Evolutionary conservation across 1,284 basidiomycete genomes (phyloP).

Genomic region (Boletus albobrunnescens): DNA sequence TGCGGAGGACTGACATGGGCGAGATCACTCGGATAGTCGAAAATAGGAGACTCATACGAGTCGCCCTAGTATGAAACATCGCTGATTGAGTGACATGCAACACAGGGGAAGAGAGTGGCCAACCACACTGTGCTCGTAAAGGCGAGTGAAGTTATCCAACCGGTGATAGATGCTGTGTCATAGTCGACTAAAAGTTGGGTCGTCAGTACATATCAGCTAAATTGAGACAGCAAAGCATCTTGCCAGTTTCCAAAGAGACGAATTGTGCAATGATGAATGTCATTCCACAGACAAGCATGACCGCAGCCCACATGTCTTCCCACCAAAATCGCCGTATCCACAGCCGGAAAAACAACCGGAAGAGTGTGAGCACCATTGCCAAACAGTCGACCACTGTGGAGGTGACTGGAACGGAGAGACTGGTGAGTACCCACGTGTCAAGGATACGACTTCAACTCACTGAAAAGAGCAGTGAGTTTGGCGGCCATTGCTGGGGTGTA

Average conservation of each 20-base stretch:
- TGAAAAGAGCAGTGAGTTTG: neutral
- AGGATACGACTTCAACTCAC: neutral
- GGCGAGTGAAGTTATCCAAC: neutral
- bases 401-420: neutral
- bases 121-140: neutral
- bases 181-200: neutral
- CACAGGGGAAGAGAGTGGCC: neutral
- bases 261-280: neutral
- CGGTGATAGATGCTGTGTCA: neutral
- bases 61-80: neutral
- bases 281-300: neutral
- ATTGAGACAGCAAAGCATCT: neutral
- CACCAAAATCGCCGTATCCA: neutral
- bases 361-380: neutral
- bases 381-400: neutral
- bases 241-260: neutral
- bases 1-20: neutral
- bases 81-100: neutral
- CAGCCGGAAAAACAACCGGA: neutral
- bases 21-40: neutral
- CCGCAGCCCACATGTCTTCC: slow-evolving; percentile 1
- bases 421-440: neutral
- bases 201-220: neutral
- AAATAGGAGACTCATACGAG: neutral
- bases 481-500: neutral